Conservation (phyloP, 2,329 filamentous ascomycete genomes). For the Verruconis gallopava region DNA sequence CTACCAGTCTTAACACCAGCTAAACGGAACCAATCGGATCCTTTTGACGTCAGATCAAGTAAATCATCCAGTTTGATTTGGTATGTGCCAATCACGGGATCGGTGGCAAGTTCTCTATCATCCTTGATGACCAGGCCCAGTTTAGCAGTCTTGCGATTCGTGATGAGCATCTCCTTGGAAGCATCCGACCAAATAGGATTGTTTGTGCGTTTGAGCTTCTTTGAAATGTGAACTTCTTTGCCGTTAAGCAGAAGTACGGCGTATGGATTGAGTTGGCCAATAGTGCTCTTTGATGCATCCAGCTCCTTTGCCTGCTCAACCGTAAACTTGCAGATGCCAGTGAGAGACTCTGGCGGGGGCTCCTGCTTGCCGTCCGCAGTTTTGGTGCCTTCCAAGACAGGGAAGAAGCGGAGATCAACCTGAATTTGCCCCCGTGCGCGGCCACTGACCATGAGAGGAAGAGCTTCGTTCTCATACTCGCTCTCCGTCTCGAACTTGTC, state of each 20-base stretch:
- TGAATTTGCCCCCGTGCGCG: slow-evolving; percentile 69
- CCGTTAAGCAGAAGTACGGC: slow-evolving; percentile 79
- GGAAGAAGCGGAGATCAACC: slow-evolving; percentile 87
- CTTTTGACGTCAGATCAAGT: slow-evolving; percentile 78
- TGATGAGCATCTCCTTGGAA: slow-evolving; percentile 88
- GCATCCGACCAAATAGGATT: slow-evolving; percentile 93
- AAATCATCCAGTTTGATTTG: slow-evolving; percentile 94
- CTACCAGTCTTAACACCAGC: slow-evolving; percentile 69
- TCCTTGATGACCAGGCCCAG: slow-evolving; percentile 91
- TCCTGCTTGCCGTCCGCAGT: slow-evolving; percentile 64
- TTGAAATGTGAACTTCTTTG: slow-evolving; percentile 77
- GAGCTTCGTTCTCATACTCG: slow-evolving; percentile 69
- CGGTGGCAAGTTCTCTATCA: slow-evolving; percentile 70
- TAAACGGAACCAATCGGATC: slow-evolving; percentile 92
- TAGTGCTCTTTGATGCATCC: slow-evolving; percentile 80
- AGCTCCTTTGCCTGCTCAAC: slow-evolving; percentile 95
- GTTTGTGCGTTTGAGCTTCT: slow-evolving; percentile 92
- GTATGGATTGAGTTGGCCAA: slow-evolving; percentile 86
- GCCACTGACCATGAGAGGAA: slow-evolving; percentile 76
- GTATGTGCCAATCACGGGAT: slow-evolving; percentile 80
- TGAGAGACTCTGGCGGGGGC: slow-evolving; percentile 77
- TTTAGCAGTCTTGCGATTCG: slow-evolving; percentile 79
- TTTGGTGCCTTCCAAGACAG: slow-evolving; percentile 62
- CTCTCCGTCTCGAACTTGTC: slow-evolving; percentile 66
- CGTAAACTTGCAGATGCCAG: slow-evolving; percentile 85